A percentile compares a stretch with the other conserved stretches of the same genome.
Conservation (phyloP, 345 rosid genomes). For the Brassica rapa region DNA sequence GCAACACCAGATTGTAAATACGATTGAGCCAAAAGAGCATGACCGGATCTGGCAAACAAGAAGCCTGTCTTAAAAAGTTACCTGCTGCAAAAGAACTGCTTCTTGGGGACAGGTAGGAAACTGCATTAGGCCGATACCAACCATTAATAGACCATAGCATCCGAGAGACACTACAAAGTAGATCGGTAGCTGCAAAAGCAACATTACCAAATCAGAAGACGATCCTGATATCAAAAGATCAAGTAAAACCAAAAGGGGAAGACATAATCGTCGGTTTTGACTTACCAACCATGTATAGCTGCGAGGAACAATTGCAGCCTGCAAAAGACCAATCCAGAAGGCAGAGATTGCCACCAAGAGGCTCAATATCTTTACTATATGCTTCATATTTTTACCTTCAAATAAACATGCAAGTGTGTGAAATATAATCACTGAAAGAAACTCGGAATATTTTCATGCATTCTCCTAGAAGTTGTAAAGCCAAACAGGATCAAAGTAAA, state of each 20-base stretch:
- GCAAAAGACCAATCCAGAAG: conserved; percentile 61
- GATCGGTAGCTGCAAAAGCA: conserved; percentile 52
- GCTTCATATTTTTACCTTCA: conserved; percentile 45
- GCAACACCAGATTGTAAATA: neutral
- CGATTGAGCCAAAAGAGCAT: neutral
- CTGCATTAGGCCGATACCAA: conserved; percentile 66
- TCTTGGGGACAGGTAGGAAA: conserved; percentile 84
- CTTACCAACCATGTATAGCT: conserved; percentile 61
- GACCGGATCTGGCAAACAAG: neutral
- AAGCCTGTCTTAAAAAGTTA: conserved; percentile 3
- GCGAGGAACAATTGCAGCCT: conserved; percentile 50
- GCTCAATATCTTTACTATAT: conserved; percentile 56
- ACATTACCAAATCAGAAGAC: neutral
- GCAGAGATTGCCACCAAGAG: conserved; percentile 52
- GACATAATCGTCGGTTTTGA: neutral
- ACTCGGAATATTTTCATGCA: neutral
- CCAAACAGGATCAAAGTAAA: too few species aligned
- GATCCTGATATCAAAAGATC: neutral
- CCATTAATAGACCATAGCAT: conserved; percentile 80
- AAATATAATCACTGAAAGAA: neutral
- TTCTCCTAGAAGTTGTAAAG: too few species aligned
- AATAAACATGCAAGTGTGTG: neutral
- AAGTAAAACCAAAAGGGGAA: neutral
- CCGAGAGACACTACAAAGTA: conserved; percentile 70
- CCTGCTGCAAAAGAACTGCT: conserved; percentile 66